Conservation (phyloP, 1,139 yeast genomes). For the Candida glucosophila region DNA sequence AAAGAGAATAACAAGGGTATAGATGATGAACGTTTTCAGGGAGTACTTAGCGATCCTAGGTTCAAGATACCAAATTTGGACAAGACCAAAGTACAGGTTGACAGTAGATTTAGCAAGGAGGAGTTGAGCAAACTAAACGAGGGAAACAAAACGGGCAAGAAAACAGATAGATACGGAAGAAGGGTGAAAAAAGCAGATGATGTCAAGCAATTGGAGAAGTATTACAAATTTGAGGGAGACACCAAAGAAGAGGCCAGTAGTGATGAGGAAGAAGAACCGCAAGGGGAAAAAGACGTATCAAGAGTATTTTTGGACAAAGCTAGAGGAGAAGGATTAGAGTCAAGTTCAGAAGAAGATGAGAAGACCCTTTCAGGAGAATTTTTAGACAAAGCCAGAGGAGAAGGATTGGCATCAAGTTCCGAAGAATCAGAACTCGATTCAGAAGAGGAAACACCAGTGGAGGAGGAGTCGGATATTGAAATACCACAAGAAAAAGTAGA, state of each 20-base stretch:
- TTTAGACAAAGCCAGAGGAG: slow-evolving; percentile 63
- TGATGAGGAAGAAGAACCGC: no score
- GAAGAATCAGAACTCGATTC: slow-evolving; percentile 13
- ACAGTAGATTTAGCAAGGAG: slow-evolving; percentile 71
- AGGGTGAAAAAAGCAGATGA: slow-evolving; percentile 36
- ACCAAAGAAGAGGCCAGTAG: no score
- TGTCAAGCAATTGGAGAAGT: slow-evolving; percentile 49
- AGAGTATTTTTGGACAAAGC: slow-evolving; percentile 50
- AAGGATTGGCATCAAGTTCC: slow-evolving; percentile 37
- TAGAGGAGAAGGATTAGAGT: slow-evolving; percentile 53
- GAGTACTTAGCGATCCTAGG: slow-evolving; percentile 82
- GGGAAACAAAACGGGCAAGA: slow-evolving; percentile 40
- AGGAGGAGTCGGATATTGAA: slow-evolving; percentile 48
- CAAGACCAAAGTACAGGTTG: slow-evolving; percentile 70
- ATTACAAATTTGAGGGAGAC: slow-evolving; percentile 47
- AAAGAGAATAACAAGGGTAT: slow-evolving; percentile 12
- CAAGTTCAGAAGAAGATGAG: no score
- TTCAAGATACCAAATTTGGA: slow-evolving; percentile 68
- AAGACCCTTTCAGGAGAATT: not conserved
- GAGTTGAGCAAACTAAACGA: slow-evolving; percentile 58
- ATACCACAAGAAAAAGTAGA: slow-evolving; percentile 56
- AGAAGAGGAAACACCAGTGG: slow-evolving; percentile 7
- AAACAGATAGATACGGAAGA: slow-evolving; percentile 84
- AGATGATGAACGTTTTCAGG: slow-evolving; percentile 66
- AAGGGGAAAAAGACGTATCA: no score